phyloP scores from a whole-genome alignment of 1,139 yeast genomes.

The Waltiozyma sp. region DNA sequence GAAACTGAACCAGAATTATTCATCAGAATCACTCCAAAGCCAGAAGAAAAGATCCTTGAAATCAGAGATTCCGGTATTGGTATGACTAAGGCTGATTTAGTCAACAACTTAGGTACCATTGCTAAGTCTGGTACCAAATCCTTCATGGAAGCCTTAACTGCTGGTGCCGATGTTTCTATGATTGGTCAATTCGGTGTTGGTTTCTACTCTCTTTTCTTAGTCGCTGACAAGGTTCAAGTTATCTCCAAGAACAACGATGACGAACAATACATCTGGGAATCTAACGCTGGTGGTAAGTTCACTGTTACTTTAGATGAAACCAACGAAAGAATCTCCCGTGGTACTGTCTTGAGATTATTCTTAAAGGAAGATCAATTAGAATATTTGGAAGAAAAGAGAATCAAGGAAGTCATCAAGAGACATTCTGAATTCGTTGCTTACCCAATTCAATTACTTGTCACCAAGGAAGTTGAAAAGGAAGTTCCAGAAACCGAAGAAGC shows the following conservation, averaged over 20 bases:
- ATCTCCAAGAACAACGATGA: slow-evolving; percentile 98
- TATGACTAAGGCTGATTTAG: slow-evolving; percentile 99
- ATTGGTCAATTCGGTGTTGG: slow-evolving; percentile 99
- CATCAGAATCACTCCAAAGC: slow-evolving; percentile 94
- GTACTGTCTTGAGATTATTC: slow-evolving; percentile 92
- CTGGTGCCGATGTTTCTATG: slow-evolving; percentile 99
- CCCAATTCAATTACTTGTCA: slow-evolving; percentile 97
- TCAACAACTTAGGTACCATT: slow-evolving; percentile 98
- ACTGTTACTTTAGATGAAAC: slow-evolving; percentile 85
- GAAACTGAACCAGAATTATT: slow-evolving; percentile 95
- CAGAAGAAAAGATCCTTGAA: slow-evolving; percentile 89
- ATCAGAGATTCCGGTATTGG: slow-evolving; percentile 99
- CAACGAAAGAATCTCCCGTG: slow-evolving; percentile 85
- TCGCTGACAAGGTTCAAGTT: slow-evolving; percentile 98
- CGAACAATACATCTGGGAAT: slow-evolving; percentile 99
- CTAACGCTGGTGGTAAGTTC: slow-evolving; percentile 99
- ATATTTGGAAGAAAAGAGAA: slow-evolving; percentile 98
- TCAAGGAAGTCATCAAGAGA: slow-evolving; percentile 98
- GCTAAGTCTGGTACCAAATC: slow-evolving; percentile 99
- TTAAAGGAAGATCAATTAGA: slow-evolving; percentile 98
- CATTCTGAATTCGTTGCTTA: slow-evolving; percentile 99
- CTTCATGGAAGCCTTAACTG: slow-evolving; percentile 98
- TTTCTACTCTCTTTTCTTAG: slow-evolving; percentile 98
- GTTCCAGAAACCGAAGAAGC: slow-evolving; percentile 63
- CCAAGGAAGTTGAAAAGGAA: slow-evolving; percentile 97